A percentile compares a stretch with the other conserved stretches of the same genome.
These are phyloP conservation scores for Ustilago xerochloae DNA, from an alignment of 1,284 basidiomycete species.

Conservation along the genomic window DNA sequence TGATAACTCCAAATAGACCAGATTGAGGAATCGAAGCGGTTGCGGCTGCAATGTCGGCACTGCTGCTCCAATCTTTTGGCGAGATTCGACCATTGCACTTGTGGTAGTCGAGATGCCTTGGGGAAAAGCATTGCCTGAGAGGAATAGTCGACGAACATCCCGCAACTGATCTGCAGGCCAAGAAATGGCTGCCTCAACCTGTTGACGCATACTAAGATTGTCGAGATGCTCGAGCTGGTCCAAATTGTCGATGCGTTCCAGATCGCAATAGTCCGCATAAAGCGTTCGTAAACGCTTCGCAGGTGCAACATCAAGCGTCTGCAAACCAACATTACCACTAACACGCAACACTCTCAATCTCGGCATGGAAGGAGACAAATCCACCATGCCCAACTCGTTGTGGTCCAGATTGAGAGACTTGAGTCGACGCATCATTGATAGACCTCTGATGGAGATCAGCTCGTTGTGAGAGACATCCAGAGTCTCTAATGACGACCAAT, in stretches of 20 bases:
- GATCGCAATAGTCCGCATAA: conserved; percentile 87
- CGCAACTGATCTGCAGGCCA: conserved; percentile 79
- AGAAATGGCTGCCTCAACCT: conserved; percentile 75
- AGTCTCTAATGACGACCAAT: conserved; percentile 74
- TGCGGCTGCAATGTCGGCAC: conserved; percentile 8
- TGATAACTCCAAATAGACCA: conserved; percentile 92
- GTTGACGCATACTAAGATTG: conserved; percentile 90
- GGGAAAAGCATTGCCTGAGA: conserved; percentile 78
- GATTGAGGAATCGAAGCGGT: conserved; percentile 76
- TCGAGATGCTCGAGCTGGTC: conserved; percentile 78
- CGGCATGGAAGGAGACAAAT: conserved; percentile 48
- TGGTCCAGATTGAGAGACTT: conserved; percentile 85
- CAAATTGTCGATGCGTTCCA: conserved; percentile 72
- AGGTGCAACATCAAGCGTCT: conserved; percentile 76
- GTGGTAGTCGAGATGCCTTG: conserved; percentile 26
- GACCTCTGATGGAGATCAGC: conserved; percentile 69
- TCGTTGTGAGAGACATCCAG: conserved; percentile 84
- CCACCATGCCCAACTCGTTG: conserved; percentile 77
- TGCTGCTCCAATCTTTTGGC: conserved; percentile 10
- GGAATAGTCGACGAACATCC: conserved; percentile 90
- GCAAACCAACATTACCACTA: conserved; percentile 80
- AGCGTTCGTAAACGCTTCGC: conserved; percentile 85
- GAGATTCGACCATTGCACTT: neutral
- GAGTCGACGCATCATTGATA: conserved; percentile 69
- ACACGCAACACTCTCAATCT: conserved; percentile 79